Evolutionary conservation across 768 basidiomycete species (phyloP), one percentile per base, ranked within the genome.

Genomic region (Pisolithus albus): DNA sequence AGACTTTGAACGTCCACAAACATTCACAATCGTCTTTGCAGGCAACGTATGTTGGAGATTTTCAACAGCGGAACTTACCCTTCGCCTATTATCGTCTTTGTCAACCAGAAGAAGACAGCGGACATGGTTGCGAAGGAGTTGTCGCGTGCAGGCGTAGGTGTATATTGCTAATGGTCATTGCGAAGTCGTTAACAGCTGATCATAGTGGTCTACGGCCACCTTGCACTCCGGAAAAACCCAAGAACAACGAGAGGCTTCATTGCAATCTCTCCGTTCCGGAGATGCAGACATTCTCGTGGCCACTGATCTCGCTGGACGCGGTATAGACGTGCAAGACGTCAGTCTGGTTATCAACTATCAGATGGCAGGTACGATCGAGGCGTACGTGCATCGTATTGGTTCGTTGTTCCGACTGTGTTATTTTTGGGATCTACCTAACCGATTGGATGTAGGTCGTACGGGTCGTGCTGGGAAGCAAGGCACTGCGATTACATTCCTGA

Each of bases 71-170:
- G 83, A 39, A 75, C 79, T 55, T 92, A 83, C 66, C 69, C 83
- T 34, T 82, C 96, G 16, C 96, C 96, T 5, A 98, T 99, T 59
- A 99, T 99, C 56, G 89, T 93, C 18, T 99, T 98, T 71, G 94
- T 97, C 75, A 98, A 98, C 68, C 94, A 98, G 70, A 99, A 99
- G 78, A 96, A 97, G 78, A 95, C 92, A 11, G 95, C 94, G 47
- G 96, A 99, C 66, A 91, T 93, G 85, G 92, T 99, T 32, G 87
- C 92, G 37, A 94, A 94, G 67, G 94, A 97, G 63, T 75, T 99
- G 2, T 84, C 85, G 46, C 88, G 92, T 48, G 91, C 85, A 38
- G 88, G 90, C 19, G 88, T 94, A 67, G 39, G 88, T 79, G 21
- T 50, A 32, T 37, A 13, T 13, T 18, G 10, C 23, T 23, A 18